Base-by-base conservation (phyloP, 257 asterid species). In the Nicotiana obtusifolia region DNA sequence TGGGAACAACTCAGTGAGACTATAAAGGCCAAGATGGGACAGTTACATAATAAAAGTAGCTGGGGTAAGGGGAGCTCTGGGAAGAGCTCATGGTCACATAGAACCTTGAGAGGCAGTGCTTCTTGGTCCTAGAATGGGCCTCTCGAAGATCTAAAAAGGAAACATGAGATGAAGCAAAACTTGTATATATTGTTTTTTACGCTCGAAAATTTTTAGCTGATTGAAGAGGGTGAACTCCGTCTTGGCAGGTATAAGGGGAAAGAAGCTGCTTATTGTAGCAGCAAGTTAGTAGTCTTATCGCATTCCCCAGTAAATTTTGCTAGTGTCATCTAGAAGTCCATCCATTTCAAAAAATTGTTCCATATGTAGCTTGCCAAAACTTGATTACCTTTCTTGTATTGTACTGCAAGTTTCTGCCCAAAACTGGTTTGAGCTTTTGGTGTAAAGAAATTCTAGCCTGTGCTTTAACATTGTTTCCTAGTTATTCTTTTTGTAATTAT, bases 1-100 rank as follows among this genome's bases (percentile, higher is more conserved):
- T 94, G 99, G 99, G 98, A 96, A n/a, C 90, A 91, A 82, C 68
- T 90, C 83, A 90, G 88, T 41, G 91, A 86, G 77, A 88, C 91
- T 59, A 84, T 87, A 26, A 84, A 77, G 66, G 89, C 91, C 33
- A 89, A 86, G 86, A 88, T 92, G 87, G 93, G 86, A 33, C 85
- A 89, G 83, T 86, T 84, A 33, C 83, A 90, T 0, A 86, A 80
- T 83, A 87, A 78, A 76, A 85, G 83, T 80, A 82, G 84, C 59
- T 80, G 89, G 89, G 90, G 85, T 24, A 89, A 85, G 83, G 86
- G 84, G 79, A 85, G 24, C 78, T 56, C 92, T 15, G 86, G 86
- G 19, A 76, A 85, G 71, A 87, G 86, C 84, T 53, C 94, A 0
- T 88, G 95, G 94, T 91, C 97, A 19, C 81, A 86, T 81, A 89